A percentile compares a stretch with the other conserved stretches of the same genome.
Conservation (phyloP, 1,139 yeast species). For the Lodderomyces theae region DNA sequence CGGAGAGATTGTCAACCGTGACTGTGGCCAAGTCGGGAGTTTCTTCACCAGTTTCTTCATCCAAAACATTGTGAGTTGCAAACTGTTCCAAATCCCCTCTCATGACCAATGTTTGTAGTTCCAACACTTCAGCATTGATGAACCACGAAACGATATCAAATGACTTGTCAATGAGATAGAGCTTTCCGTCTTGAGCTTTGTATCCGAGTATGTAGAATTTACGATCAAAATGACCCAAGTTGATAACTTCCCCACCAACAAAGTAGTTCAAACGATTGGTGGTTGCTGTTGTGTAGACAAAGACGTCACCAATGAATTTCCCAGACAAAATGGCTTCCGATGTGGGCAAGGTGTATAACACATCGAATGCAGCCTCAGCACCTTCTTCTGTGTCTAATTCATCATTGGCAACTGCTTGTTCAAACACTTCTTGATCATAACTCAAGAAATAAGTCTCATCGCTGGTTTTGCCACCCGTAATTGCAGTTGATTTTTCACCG, state of each 20-base stretch:
- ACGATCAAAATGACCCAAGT: conserved; percentile 90
- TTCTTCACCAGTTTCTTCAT: conserved; percentile 41
- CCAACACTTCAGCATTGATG: conserved; percentile 80
- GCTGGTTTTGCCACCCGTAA: conserved; percentile 25
- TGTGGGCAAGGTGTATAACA: conserved; percentile 69
- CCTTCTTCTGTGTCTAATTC: conserved; percentile 78
- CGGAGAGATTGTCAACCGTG: conserved; percentile 62
- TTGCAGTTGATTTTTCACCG: conserved; percentile 21
- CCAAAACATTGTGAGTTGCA: conserved; percentile 29
- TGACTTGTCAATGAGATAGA: conserved; percentile 88
- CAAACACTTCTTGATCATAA: conserved; percentile 66
- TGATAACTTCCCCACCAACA: conserved; percentile 91
- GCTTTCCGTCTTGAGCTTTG: conserved; percentile 76
- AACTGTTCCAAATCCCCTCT: conserved; percentile 78
- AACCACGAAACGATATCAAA: conserved; percentile 79
- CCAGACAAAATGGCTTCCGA: conserved; percentile 81
- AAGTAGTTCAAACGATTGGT: conserved; percentile 88
- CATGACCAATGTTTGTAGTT: conserved; percentile 91
- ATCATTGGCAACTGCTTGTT: conserved; percentile 58
- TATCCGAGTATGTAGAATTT: conserved; percentile 86
- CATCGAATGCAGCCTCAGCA: conserved; percentile 81
- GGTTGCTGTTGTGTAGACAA: conserved; percentile 76
- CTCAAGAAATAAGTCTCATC: conserved; percentile 80
- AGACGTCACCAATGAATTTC: conserved; percentile 96
- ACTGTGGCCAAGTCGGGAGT: conserved; percentile 51